Conservation (phyloP, 495 filamentous ascomycete genomes). For the Lepidopterella palustris region DNA sequence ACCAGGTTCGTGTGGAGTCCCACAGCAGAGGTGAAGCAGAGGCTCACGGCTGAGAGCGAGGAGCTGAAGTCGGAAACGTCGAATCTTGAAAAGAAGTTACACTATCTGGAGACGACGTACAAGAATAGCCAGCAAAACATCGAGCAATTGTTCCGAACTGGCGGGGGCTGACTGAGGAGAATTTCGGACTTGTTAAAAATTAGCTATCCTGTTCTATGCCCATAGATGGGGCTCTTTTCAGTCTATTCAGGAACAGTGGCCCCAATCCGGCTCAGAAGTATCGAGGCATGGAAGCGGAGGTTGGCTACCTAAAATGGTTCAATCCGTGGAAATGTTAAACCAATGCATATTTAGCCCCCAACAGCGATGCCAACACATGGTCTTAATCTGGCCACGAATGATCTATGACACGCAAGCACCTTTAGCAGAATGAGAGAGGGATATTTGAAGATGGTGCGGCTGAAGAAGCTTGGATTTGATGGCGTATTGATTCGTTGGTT, state of each 20-base stretch:
- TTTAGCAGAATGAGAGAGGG: neutral
- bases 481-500: neutral
- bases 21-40: conserved; percentile 63
- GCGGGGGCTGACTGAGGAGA: conserved; percentile 28
- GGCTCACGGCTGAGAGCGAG: conserved; percentile 66
- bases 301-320: neutral
- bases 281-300: neutral
- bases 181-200: neutral
- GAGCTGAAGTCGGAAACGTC: conserved; percentile 70
- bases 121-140: conserved; percentile 88
- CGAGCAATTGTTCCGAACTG: conserved; percentile 69
- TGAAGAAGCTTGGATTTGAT: neutral
- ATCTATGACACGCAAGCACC: neutral
- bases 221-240: neutral
- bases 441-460: neutral
- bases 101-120: conserved; percentile 89
- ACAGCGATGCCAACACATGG: neutral
- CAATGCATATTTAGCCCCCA: neutral
- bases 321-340: neutral
- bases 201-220: neutral
- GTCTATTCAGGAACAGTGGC: neutral
- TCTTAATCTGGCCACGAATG: neutral
- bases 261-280: too few relatives aligned
- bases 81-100: conserved; percentile 78
- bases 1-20: conserved; percentile 82